Base-by-base conservation (phyloP, 1,139 yeast species). In the Blastobotrys serpentis region DNA sequence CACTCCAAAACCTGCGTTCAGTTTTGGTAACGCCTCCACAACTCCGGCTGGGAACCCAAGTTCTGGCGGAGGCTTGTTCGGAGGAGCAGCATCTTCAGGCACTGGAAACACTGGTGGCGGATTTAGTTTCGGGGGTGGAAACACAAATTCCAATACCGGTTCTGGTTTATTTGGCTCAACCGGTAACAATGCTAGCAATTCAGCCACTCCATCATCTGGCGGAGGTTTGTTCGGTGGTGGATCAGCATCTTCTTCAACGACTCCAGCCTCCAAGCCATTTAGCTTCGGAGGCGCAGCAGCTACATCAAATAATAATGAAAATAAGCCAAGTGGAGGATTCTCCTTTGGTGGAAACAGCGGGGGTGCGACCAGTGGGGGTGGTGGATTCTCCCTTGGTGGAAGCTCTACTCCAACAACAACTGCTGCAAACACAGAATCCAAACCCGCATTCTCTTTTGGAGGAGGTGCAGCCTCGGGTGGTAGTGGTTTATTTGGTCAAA, bases 21-120 rank as follows among this genome's bases (percentile, higher is more conserved):
- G 38, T 23, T 49, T 52, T 23, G 49, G 44, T 16, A 32, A 44
- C 30, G 36, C 40, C 25, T 49, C 52, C 30, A 49, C 44, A 16
- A 49, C 51, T 6, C 51, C 51, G 8, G 51, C 51, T 5, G 51
- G 51, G 8, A 48, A 48, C 30, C 51, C 51, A 18, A 30, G 23
- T 25, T 13, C 39, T 11, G 34, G 34, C 11, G 34, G 43, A 10
- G n/a, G 10, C 41, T 11, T 29, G 23, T 40, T 40, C 16, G 43
- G 42, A 10, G 30, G 43, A 7, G 43, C 23, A 14, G 8, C 33
- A 11, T 4, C 14, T n/a, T n/a, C n/a, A n/a, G n/a, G n/a, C n/a
- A n/a, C n/a, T 16, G 43, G 43, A 4, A 19, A 25, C 16, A 40
- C 21, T 29, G 29, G 30, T 38, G 47, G 41, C 7, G 42, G 38